Conservation (phyloP, 2,329 filamentous ascomycete species). For the Botrytis deweyae region DNA sequence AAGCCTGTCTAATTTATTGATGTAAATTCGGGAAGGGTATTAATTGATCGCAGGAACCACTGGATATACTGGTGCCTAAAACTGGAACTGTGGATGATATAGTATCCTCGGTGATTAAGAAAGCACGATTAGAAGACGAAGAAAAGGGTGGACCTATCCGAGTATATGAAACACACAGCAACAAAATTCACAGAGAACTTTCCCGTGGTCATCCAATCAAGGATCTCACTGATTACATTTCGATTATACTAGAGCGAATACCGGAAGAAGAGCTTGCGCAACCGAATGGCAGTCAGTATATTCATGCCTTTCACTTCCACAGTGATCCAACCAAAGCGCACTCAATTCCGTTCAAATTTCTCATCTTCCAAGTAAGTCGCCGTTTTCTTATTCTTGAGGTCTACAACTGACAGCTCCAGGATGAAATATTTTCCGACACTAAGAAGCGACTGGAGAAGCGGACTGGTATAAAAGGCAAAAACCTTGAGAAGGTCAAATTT, state of each 20-base stretch:
- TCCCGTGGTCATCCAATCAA: slow-evolving; percentile 69
- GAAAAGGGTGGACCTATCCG: slow-evolving; percentile 66
- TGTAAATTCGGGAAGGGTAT: slow-evolving; percentile 30
- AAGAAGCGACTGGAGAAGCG: slow-evolving; percentile 92
- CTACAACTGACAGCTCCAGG: slow-evolving; percentile 47
- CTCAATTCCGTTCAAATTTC: slow-evolving; percentile 87
- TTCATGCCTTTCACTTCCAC: slow-evolving; percentile 90
- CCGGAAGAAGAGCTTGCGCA: slow-evolving; percentile 69
- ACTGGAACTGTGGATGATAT: slow-evolving; percentile 79
- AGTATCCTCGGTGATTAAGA: slow-evolving; percentile 72
- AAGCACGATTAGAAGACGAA: slow-evolving; percentile 76
- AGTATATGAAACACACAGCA: slow-evolving; percentile 77
- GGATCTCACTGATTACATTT: slow-evolving; percentile 81
- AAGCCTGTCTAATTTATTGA: slow-evolving; percentile 36
- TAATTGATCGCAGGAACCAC: slow-evolving; percentile 58
- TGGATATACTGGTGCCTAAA: slow-evolving; percentile 84
- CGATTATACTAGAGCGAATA: slow-evolving; percentile 76
- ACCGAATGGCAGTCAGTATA: slow-evolving; percentile 52
- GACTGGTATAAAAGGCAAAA: slow-evolving; percentile 95
- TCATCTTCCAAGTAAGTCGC: slow-evolving; percentile 70
- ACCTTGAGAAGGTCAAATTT: slow-evolving; percentile 98
- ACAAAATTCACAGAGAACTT: slow-evolving; percentile 82
- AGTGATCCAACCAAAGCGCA: slow-evolving; percentile 81
- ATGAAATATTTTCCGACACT: slow-evolving; percentile 84
- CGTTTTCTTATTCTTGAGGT: not conserved